A percentile compares a stretch with the other conserved stretches of the same genome.
Conservation (phyloP, 768 basidiomycete genomes). For the Lactarius psammicola region DNA sequence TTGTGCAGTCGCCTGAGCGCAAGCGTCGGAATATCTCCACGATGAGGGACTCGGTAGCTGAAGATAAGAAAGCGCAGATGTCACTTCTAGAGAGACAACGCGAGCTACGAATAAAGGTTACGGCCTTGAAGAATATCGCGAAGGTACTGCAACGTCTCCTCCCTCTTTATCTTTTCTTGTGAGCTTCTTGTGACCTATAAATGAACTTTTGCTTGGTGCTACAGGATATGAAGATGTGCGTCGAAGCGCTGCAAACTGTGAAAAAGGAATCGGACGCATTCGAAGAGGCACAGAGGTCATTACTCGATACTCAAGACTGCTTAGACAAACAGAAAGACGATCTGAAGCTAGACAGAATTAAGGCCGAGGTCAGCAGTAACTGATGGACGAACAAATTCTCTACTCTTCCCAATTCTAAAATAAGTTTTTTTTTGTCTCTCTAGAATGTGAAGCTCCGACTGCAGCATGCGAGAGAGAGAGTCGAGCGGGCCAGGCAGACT, state of each 20-base stretch:
- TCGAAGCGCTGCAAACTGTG: slow-evolving; percentile 74
- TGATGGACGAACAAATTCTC: not conserved
- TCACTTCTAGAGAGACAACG: slow-evolving; percentile 63
- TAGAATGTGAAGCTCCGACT: slow-evolving; percentile 61
- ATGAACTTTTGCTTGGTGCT: not conserved
- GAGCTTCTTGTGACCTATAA: not conserved
- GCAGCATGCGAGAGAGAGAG: slow-evolving; percentile 81
- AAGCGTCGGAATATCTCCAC: slow-evolving; percentile 77
- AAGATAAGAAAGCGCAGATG: slow-evolving; percentile 67
- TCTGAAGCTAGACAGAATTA: slow-evolving; percentile 61
- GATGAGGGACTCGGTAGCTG: slow-evolving; percentile 65
- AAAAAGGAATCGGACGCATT: slow-evolving; percentile 64
- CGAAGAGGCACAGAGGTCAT: slow-evolving; percentile 63
- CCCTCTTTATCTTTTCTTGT: slow-evolving; percentile 11
- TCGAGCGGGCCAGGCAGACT: slow-evolving; percentile 73
- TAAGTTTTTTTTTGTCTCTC: not conserved
- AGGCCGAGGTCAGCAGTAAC: slow-evolving; percentile 50
- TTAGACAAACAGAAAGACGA: slow-evolving; percentile 75
- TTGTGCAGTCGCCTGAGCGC: slow-evolving; percentile 90
- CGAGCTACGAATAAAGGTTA: slow-evolving; percentile 73
- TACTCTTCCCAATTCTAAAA: no score
- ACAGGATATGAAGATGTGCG: slow-evolving; percentile 68
- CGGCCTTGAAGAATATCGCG: slow-evolving; percentile 69
- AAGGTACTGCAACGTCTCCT: slow-evolving; percentile 45
- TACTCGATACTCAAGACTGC: slow-evolving; percentile 65